These are phyloP conservation scores for Fagopyrum tataricum DNA, from an alignment of 148 eudicot genomes.

Conservation along the genomic window DNA sequence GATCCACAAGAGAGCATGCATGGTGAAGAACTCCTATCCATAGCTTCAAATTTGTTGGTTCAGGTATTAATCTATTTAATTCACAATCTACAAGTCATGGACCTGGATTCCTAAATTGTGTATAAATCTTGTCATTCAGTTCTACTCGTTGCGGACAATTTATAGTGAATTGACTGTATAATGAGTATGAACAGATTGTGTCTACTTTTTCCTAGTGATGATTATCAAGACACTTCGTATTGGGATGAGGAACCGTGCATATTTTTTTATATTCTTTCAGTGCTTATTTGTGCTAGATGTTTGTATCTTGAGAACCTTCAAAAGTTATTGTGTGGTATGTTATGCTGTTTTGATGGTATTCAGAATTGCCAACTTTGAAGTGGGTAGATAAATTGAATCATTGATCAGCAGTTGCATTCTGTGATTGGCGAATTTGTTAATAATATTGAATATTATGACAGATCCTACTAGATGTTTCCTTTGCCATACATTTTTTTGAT, in stretches of 20 bases:
- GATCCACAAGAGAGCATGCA: slow-evolving; percentile 88
- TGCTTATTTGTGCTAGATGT: background rate
- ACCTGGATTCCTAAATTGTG: no score
- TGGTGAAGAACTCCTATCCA: slow-evolving; percentile 84
- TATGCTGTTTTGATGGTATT: background rate
- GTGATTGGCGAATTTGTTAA: background rate
- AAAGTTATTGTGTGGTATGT: background rate
- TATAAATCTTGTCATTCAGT: no score
- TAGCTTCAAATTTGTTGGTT: slow-evolving; percentile 68
- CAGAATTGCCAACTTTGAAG: background rate
- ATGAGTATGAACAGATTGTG: no score
- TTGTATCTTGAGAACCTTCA: background rate
- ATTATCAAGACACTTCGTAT: background rate
- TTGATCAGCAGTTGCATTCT: background rate
- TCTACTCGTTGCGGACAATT: no score
- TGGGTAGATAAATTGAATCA: background rate
- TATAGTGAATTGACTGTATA: background rate
- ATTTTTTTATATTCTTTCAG: background rate
- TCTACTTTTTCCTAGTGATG: background rate
- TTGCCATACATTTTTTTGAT: background rate
- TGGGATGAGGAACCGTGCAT: background rate
- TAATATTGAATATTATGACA: background rate
- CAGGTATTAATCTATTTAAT: slow-evolving; percentile 41
- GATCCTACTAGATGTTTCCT: background rate
- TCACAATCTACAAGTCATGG: background rate